These are phyloP conservation scores for Plasmodium cynomolgi DNA, from an alignment of 169 alveolate genomes.

Conservation along the genomic window DNA sequence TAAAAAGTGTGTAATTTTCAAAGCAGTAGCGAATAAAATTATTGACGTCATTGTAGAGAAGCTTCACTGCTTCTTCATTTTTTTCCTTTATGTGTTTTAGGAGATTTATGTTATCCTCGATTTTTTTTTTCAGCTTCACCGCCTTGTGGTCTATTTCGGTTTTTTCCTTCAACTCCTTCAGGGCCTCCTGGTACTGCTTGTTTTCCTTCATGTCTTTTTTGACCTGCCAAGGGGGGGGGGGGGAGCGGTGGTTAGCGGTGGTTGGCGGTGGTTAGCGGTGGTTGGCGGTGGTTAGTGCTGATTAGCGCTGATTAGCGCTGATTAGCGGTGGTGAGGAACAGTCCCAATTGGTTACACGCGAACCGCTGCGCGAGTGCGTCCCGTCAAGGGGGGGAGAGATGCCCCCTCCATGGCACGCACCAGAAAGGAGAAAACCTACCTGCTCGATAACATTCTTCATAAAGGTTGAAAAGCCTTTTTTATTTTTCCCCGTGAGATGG, in stretches of 20 bases:
- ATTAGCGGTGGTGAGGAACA: neutral
- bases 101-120: slow-evolving; percentile 73
- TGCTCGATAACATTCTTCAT: slow-evolving; percentile 84
- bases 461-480: slow-evolving; percentile 78
- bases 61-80: slow-evolving; percentile 63
- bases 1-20: slow-evolving; percentile 17
- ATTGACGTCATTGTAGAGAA: slow-evolving; percentile 38
- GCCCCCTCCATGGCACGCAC: neutral
- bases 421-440: slow-evolving; percentile 3
- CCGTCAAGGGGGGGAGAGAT: neutral
- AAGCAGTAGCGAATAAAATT: slow-evolving; percentile 35
- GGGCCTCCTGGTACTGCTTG: slow-evolving; percentile 84
- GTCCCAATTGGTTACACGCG: neutral
- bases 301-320: neutral
- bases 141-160: slow-evolving; percentile 74
- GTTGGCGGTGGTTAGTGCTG: neutral
- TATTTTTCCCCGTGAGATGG: neutral
- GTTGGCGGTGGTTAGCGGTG: neutral
- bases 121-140: slow-evolving; percentile 76
- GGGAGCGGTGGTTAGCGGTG: neutral
- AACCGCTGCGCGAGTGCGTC: neutral
- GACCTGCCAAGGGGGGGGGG: slow-evolving; percentile 44
- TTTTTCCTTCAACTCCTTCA: slow-evolving; percentile 79
- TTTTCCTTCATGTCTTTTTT: slow-evolving; percentile 85
- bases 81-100: slow-evolving; percentile 62